Evolutionary conservation across 2,329 filamentous ascomycete species (phyloP), one percentile per base, ranked within the genome.

Genomic region (Alternaria panax): DNA sequence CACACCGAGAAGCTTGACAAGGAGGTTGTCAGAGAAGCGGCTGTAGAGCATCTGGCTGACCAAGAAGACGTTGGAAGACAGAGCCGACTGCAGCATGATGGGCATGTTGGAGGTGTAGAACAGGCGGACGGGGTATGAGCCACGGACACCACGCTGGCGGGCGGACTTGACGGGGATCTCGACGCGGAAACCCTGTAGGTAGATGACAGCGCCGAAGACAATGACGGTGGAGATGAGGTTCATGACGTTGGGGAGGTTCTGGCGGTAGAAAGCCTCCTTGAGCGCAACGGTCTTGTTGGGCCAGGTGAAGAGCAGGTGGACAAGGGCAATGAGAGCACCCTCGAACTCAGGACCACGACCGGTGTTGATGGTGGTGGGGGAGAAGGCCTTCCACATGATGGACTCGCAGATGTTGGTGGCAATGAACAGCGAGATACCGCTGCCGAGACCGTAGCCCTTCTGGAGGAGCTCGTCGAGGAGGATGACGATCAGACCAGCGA

Each of bases 81-180:
- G 88, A 72, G 95, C 95, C 47, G 94, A 98, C 86, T 99, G 96
- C 80, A 99, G 87, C 95, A 99, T 99, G 84, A 99, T 99, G 78
- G 95, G 95, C 96, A 99, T 99, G 90, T 99, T 99, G 80, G 93
- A 97, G 79, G 95, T 99, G 86, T 99, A 99, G 89, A 99, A 99
- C 61, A 99, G 92, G 77, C 96, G 94, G 80, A 99, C 89, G 75
- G 95, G 95, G 88, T 98, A 99, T 40, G 93, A 96, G 76, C 94
- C 96, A 75, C 95, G 94, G 80, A 96, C 95, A 82, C 95, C 95
- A 86, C 95, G 93, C 88, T 99, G 95, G 83, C 95, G 93, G 74
- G 93, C 94, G 62, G 93, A 97, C 90, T 99, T 99, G 87, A 99
- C 95, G 65, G 96, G 96, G 78, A 99, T 99, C 85, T 99, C 95